These are phyloP conservation scores for Xylaria digitata DNA, from an alignment of 2,329 filamentous ascomycete species.

Conservation along the genomic window DNA sequence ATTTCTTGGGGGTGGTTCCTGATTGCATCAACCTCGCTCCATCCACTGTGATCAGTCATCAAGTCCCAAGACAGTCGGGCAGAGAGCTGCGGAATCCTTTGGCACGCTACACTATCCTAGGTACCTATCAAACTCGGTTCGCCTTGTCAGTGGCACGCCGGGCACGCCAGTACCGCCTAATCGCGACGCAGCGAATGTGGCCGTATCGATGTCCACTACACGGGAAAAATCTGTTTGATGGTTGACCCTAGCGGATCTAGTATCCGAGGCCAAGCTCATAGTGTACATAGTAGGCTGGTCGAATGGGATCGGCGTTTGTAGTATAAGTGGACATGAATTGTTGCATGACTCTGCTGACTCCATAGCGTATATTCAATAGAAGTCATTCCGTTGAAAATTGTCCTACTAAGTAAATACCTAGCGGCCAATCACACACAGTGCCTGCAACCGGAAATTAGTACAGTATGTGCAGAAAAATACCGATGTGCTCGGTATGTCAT, in stretches of 20 bases:
- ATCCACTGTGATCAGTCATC: conserved; percentile 27
- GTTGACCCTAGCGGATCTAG: background rate
- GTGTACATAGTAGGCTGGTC: background rate
- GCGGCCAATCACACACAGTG: conserved; percentile 14
- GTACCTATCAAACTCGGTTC: background rate
- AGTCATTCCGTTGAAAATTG: conserved; percentile 6
- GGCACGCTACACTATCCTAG: background rate
- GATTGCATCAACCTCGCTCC: conserved; percentile 1
- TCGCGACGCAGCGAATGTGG: too few relatives aligned
- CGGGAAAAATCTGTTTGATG: conserved; percentile 1
- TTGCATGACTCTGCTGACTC: conserved; percentile 39
- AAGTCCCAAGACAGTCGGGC: conserved; percentile 1
- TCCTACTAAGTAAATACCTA: conserved; percentile 1
- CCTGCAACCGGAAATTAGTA: background rate
- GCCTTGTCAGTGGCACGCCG: background rate
- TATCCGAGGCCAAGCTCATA: background rate
- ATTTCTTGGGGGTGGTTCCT: conserved; percentile 15
- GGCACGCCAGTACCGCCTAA: background rate
- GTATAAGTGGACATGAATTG: conserved; percentile 17
- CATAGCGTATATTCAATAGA: conserved; percentile 12
- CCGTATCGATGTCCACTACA: too few relatives aligned
- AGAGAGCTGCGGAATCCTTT: background rate
- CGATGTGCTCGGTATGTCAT: background rate
- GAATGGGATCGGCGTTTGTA: conserved; percentile 23
- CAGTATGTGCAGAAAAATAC: background rate